Percentiles rank a stretch among this genome's conserved stretches.
These are phyloP conservation scores for Narthecium ossifragum DNA, from an alignment of 106 monocot species.

Conservation along the genomic window DNA sequence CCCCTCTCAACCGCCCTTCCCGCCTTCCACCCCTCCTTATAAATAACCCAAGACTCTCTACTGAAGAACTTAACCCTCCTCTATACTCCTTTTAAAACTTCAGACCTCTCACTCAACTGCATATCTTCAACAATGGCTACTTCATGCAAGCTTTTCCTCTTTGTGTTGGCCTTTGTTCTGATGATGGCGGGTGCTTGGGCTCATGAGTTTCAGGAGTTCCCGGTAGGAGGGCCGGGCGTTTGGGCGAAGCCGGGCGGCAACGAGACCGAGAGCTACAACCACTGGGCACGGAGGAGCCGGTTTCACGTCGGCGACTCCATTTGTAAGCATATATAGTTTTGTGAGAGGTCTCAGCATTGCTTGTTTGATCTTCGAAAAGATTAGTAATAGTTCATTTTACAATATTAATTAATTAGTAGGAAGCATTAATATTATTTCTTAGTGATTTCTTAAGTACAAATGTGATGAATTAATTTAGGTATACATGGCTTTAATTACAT, in stretches of 20 bases:
- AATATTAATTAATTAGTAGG: too few species aligned
- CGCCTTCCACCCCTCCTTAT: too few species aligned
- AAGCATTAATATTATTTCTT: too few species aligned
- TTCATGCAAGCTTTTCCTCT: neutral
- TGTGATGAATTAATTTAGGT: neutral
- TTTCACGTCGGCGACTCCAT: constrained; percentile 57
- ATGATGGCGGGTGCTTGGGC: neutral
- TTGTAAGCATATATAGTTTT: constrained; percentile 25
- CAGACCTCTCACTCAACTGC: too few species aligned
- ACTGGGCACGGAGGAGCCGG: constrained; percentile 49
- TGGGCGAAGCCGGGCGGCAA: constrained; percentile 29
- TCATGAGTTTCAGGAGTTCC: constrained; percentile 37
- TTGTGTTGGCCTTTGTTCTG: neutral
- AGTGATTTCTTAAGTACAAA: neutral
- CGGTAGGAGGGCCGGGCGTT: constrained; percentile 39
- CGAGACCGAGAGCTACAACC: constrained; percentile 47
- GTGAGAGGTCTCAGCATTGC: neutral
- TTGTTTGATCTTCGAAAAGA: too few species aligned
- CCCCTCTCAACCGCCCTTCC: too few species aligned
- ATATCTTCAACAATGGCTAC: constrained; percentile 2
- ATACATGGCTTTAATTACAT: neutral
- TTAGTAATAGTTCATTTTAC: too few species aligned
- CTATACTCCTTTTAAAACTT: too few species aligned
- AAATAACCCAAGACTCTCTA: too few species aligned
- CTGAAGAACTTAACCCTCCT: too few species aligned